These are phyloP conservation scores for Naganishia sp. DNA, from an alignment of 1,284 basidiomycete species.

Conservation along the genomic window DNA sequence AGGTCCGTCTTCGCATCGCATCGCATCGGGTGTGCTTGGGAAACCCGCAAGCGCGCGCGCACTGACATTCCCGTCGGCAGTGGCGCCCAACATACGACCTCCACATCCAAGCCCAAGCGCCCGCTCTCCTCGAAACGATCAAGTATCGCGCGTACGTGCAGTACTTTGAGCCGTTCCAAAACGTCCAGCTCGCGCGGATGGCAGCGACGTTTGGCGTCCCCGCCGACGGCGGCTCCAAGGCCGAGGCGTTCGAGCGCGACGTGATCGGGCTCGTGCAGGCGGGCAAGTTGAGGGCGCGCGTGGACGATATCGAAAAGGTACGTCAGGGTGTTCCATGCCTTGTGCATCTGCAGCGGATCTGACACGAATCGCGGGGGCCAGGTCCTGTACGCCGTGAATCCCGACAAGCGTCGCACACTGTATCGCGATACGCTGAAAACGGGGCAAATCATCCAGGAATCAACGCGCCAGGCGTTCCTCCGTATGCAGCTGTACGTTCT, in stretches of 20 bases:
- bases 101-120: slow-evolving; percentile 19
- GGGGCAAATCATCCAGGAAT: slow-evolving; percentile 20
- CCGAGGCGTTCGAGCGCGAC: slow-evolving; percentile 8
- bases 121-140: slow-evolving; percentile 14
- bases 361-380: background rate
- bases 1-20: slow-evolving; percentile 4
- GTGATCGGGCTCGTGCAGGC: slow-evolving; percentile 24
- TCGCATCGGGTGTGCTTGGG: no score
- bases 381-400: slow-evolving; percentile 26
- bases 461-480: slow-evolving; percentile 25
- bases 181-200: slow-evolving; percentile 29
- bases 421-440: slow-evolving; percentile 22
- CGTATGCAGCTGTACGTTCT: slow-evolving; percentile 32
- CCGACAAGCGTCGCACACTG: slow-evolving; percentile 20
- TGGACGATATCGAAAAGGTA: slow-evolving; percentile 32
- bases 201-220: slow-evolving; percentile 25
- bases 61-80: slow-evolving; percentile 11
- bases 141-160: slow-evolving; percentile 30
- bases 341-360: no score
- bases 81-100: slow-evolving; percentile 27
- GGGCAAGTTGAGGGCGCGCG: slow-evolving; percentile 17
- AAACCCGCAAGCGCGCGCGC: no score
- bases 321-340: background rate
- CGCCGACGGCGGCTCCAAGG: background rate
- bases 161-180: slow-evolving; percentile 32